Evolutionary conservation across 1,284 basidiomycete species (phyloP).

Genomic region (Waitea zeae): DNA sequence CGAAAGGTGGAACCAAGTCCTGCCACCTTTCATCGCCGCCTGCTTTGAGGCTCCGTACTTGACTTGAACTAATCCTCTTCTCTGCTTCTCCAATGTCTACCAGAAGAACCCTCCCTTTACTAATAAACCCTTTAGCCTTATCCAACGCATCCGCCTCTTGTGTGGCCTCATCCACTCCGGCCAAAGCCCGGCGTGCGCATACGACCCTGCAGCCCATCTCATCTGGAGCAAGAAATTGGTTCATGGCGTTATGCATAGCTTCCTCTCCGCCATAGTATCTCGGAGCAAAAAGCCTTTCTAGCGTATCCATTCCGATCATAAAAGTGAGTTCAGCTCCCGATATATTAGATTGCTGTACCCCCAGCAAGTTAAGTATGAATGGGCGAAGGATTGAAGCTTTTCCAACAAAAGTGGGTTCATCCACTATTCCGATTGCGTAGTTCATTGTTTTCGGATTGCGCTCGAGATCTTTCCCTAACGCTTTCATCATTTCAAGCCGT

Average conservation of each 20-base stretch:
- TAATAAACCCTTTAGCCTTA: slow-evolving; percentile 30
- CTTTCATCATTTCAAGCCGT: slow-evolving; percentile 70
- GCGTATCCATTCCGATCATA: slow-evolving; percentile 77
- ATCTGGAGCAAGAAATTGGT: slow-evolving; percentile 39
- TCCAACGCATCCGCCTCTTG: slow-evolving; percentile 14
- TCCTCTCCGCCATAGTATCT: slow-evolving; percentile 54
- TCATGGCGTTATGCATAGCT: slow-evolving; percentile 37
- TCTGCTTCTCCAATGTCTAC: slow-evolving; percentile 42
- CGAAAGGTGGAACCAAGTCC: slow-evolving; percentile 20
- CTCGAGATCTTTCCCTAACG: no score
- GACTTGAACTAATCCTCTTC: slow-evolving; percentile 54
- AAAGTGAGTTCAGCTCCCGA: slow-evolving; percentile 46
- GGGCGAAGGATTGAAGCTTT: slow-evolving; percentile 55
- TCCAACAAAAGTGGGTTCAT: slow-evolving; percentile 79
- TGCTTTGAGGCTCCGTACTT: slow-evolving; percentile 37
- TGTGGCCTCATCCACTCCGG: slow-evolving; percentile 8
- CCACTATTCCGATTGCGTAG: slow-evolving; percentile 68
- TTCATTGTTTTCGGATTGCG: no score
- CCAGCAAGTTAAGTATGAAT: slow-evolving; percentile 26
- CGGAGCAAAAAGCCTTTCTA: slow-evolving; percentile 68
- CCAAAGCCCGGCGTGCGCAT: slow-evolving; percentile 41
- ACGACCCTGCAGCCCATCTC: slow-evolving; percentile 54
- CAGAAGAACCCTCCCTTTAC: slow-evolving; percentile 31
- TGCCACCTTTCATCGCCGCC: slow-evolving; percentile 18
- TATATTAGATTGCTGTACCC: no score